Conservation (phyloP, 331 rosid species). For the Spiraea crenata region DNA sequence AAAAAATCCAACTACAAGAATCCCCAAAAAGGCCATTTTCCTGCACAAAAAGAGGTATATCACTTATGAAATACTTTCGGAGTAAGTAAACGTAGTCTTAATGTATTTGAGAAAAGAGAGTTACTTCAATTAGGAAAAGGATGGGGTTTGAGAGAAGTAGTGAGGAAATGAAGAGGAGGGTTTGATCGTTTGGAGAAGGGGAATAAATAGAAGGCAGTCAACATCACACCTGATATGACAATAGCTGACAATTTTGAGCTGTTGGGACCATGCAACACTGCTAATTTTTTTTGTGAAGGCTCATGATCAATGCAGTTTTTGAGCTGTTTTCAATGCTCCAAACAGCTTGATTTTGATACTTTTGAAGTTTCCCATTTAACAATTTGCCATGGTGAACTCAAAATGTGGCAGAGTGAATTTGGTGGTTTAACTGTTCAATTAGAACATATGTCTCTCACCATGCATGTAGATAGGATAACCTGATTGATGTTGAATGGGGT, state of each 20-base stretch:
- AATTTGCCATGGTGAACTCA: neutral
- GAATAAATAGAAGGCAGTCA: slow-evolving; percentile 72
- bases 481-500: too few relatives aligned
- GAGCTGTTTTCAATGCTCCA: slow-evolving; percentile 19
- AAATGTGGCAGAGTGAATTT: slow-evolving; percentile 4
- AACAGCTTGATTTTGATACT: slow-evolving; percentile 29
- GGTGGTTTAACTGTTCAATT: slow-evolving; percentile 5
- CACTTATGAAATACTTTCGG: too few relatives aligned
- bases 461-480: neutral
- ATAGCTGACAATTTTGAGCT: slow-evolving; percentile 35
- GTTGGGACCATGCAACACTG: slow-evolving; percentile 50
- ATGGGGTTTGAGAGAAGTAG: slow-evolving; percentile 28
- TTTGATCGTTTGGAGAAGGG: slow-evolving; percentile 24
- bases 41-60: slow-evolving; percentile 30
- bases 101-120: neutral
- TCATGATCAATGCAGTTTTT: slow-evolving; percentile 7
- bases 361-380: slow-evolving; percentile 9
- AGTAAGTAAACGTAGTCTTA: too few relatives aligned
- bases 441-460: neutral
- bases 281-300: slow-evolving; percentile 27
- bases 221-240: slow-evolving; percentile 43
- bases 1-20: slow-evolving; percentile 43
- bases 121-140: slow-evolving; percentile 25
- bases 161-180: slow-evolving; percentile 33
- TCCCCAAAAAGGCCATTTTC: slow-evolving; percentile 43